Evolutionary conservation across 495 filamentous ascomycete genomes (phyloP).

Genomic region (Ramalina intermedia): DNA sequence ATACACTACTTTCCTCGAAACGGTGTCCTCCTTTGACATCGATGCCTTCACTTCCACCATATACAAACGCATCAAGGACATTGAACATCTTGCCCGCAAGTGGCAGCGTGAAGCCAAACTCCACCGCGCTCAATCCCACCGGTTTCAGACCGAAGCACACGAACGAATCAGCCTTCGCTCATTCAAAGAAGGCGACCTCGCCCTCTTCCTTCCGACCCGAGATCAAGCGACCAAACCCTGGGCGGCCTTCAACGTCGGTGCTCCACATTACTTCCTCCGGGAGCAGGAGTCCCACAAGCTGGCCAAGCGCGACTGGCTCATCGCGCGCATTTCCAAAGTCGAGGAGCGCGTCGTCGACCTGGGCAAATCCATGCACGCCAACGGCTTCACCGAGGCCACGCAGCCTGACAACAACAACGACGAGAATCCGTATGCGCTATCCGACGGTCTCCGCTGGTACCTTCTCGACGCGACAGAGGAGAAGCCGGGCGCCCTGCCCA

Average conservation of each 20-base stretch:
- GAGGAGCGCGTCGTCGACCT: conserved; percentile 91
- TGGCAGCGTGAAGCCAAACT: conserved; percentile 73
- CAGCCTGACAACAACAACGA: conserved; percentile 54
- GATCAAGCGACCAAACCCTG: conserved; percentile 90
- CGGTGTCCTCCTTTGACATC: conserved; percentile 61
- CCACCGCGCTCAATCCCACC: conserved; percentile 79
- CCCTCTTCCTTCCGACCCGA: conserved; percentile 84
- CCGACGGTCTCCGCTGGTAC: conserved; percentile 92
- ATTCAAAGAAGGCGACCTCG: conserved; percentile 94
- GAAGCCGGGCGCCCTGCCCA: conserved; percentile 74
- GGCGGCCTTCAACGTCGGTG: conserved; percentile 96
- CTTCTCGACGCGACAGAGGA: conserved; percentile 86
- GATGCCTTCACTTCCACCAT: conserved; percentile 70
- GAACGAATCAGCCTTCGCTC: conserved; percentile 94
- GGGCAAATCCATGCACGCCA: conserved; percentile 52
- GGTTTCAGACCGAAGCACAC: conserved; percentile 73
- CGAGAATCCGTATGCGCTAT: conserved; percentile 95
- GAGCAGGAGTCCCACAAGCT: conserved; percentile 85
- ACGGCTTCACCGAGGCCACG: conserved; percentile 32
- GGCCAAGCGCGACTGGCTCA: conserved; percentile 72
- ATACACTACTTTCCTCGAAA: conserved; percentile 56
- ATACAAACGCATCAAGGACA: conserved; percentile 74
- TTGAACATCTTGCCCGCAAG: conserved; percentile 78
- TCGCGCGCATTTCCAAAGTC: conserved; percentile 82
- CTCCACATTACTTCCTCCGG: conserved; percentile 89